These are phyloP conservation scores for Pichia sp. DNA, from an alignment of 1,139 yeast species.

Conservation along the genomic window DNA sequence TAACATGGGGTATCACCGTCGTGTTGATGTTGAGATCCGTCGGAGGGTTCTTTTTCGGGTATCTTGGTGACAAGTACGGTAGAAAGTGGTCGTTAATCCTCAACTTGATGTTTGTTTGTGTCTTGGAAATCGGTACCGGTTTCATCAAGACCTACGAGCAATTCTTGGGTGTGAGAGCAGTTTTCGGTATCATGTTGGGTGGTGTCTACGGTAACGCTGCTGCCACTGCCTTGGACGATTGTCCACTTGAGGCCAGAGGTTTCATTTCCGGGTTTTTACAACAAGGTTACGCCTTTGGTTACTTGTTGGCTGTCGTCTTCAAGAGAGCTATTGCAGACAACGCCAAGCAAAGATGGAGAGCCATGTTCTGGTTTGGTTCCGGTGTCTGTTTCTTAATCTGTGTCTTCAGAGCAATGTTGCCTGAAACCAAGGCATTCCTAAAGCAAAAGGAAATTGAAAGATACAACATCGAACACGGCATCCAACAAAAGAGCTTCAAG, in stretches of 20 bases:
- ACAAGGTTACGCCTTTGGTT: constrained; percentile 72
- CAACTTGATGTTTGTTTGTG: constrained; percentile 49
- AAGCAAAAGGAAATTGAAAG: constrained; percentile 32
- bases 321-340: constrained; percentile 56
- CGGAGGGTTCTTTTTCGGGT: constrained; percentile 72
- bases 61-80: constrained; percentile 63
- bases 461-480: constrained; percentile 31
- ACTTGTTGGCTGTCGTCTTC: constrained; percentile 60
- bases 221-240: constrained; percentile 64
- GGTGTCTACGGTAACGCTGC: constrained; percentile 67
- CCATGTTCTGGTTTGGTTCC: constrained; percentile 76
- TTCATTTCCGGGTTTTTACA: constrained; percentile 64
- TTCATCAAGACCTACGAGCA: constrained; percentile 60
- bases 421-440: constrained; percentile 56
- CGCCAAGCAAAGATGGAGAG: constrained; percentile 61
- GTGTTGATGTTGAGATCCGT: constrained; percentile 75
- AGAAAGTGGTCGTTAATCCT: constrained; percentile 65
- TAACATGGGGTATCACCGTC: constrained; percentile 78
- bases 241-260: constrained; percentile 60
- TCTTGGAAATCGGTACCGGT: constrained; percentile 68
- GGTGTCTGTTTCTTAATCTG: constrained; percentile 60
- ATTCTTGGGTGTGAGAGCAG: constrained; percentile 63
- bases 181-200: constrained; percentile 68
- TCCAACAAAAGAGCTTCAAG: constrained; percentile 27
- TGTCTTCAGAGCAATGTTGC: constrained; percentile 49